Percentiles rank a stretch among this genome's conserved stretches.
Conservation (phyloP, 495 filamentous ascomycete genomes). For the Penicillium alfredii region DNA sequence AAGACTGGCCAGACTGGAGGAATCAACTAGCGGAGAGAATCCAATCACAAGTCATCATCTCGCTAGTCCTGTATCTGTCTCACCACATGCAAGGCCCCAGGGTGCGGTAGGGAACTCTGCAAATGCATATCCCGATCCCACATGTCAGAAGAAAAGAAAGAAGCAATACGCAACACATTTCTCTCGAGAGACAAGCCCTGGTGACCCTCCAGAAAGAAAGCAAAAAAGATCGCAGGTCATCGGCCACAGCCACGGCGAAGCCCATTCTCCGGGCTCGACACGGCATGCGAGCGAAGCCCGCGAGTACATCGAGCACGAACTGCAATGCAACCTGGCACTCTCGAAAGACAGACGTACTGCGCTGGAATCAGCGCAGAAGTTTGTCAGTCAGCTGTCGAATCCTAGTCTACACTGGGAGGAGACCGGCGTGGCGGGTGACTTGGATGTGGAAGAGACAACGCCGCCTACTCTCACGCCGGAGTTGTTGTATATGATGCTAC, state of each 20-base stretch:
- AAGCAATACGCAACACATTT: background rate
- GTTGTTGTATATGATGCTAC: slow-evolving; percentile 26
- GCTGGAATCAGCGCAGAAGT: slow-evolving; percentile 20
- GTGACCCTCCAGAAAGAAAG: slow-evolving; percentile 3
- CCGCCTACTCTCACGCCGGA: slow-evolving; percentile 23
- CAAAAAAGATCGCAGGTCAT: slow-evolving; percentile 11
- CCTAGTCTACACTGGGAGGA: slow-evolving; percentile 15
- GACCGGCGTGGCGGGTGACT: slow-evolving; percentile 5
- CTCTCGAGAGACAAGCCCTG: background rate
- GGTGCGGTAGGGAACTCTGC: background rate
- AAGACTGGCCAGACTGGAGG: slow-evolving; percentile 20
- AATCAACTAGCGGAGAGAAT: slow-evolving; percentile 2
- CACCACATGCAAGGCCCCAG: slow-evolving; percentile 3
- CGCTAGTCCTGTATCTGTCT: slow-evolving; percentile 2
- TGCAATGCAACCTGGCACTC: slow-evolving; percentile 25
- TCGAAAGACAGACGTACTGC: slow-evolving; percentile 22
- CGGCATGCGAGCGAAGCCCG: slow-evolving; percentile 23
- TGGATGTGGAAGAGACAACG: slow-evolving; percentile 9
- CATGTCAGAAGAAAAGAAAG: slow-evolving; percentile 7
- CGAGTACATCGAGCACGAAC: slow-evolving; percentile 24
- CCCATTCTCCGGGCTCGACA: slow-evolving; percentile 18
- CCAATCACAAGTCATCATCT: slow-evolving; percentile 3
- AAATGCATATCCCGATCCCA: background rate
- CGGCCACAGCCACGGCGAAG: slow-evolving; percentile 8
- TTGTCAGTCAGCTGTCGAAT: slow-evolving; percentile 19